These are phyloP conservation scores for Eucalyptus decipiens DNA, from an alignment of 345 rosid species.

Conservation along the genomic window DNA sequence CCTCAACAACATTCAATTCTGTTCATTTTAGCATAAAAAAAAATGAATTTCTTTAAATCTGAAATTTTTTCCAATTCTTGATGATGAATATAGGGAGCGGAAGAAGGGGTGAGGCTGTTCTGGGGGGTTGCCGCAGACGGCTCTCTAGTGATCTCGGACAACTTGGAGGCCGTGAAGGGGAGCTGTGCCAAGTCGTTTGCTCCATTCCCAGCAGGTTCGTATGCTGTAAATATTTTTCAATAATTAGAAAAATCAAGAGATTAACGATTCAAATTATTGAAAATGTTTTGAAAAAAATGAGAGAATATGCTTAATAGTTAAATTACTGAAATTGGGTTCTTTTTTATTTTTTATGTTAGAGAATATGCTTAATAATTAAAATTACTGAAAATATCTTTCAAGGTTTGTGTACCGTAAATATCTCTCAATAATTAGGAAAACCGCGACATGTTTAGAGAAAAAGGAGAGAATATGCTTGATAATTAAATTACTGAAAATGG, in stretches of 20 bases:
- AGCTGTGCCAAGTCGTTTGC: slow-evolving; percentile 67
- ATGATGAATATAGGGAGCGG: slow-evolving; percentile 23
- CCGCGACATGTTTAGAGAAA: neutral
- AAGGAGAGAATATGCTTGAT: neutral
- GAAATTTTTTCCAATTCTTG: neutral
- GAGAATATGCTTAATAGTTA: neutral
- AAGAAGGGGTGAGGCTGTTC: slow-evolving; percentile 26
- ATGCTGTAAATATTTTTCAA: neutral
- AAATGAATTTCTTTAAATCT: fast-evolving
- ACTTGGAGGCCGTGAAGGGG: slow-evolving; percentile 34
- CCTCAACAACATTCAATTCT: neutral
- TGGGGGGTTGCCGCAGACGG: slow-evolving; percentile 72
- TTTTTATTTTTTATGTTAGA: too few relatives aligned
- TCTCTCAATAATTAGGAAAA: too few relatives aligned
- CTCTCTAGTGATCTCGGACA: slow-evolving; percentile 40
- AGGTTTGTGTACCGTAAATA: neutral
- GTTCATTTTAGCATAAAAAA: neutral
- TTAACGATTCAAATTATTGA: neutral
- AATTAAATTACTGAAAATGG: too few relatives aligned
- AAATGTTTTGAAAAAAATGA: neutral
- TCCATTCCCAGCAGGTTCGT: slow-evolving; percentile 40
- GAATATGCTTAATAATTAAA: neutral
- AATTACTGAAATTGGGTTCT: too few relatives aligned
- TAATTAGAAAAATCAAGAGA: neutral
- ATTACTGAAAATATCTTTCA: too few relatives aligned